Base-by-base conservation (phyloP, 1,139 yeast genomes). In the Pichia sp. region DNA sequence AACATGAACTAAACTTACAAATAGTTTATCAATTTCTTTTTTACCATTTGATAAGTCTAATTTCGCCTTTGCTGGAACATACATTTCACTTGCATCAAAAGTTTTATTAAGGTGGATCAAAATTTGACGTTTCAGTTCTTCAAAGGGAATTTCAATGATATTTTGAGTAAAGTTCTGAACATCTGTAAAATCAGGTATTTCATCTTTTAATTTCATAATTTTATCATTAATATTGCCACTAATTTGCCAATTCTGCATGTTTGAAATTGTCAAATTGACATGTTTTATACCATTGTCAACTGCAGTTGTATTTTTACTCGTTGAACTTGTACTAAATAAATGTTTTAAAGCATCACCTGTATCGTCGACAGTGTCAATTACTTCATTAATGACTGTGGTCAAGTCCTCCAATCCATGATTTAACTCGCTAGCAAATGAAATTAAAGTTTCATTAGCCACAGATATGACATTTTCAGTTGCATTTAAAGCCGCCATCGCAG, bases 401-500 rank as follows among this genome's bases (percentile, higher is more conserved):
- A 82, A 53, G 23, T 77, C 83, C 16, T 69, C 70, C 39, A 85
- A 65, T 0, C 90, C 92, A 37, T 70, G 72, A 47, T 85, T 81
- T 23, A 88, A 68, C 9, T 79, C 87, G 38, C 70, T 68, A 0
- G 88, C 75, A 15, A 81, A 67, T 0, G 68, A 68, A 1, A 67
- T 68, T 1, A 87, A 65, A 0, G 94, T 80, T 3, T 66, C 66
- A 59, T 89, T 86, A 1, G 87, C 85, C 30, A 73, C 70, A 9
- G 65, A 61, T 5, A 88, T 71, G 2, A 86, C 68, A 1, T 74
- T 63, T 57, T 82, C 86, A 0, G 94, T 79, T 0, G 89, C 77
- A 60, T 87, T 86, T 2, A 85, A 64, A 0, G 95, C 95, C 39
- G 80, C 79, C 53, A 80, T 80, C 1, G 84, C 83, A 0, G 87